A percentile compares a stretch with the other conserved stretches of the same genome.
Conservation (phyloP, 2,329 filamentous ascomycete species). For the Ophiostoma tasmaniense region DNA sequence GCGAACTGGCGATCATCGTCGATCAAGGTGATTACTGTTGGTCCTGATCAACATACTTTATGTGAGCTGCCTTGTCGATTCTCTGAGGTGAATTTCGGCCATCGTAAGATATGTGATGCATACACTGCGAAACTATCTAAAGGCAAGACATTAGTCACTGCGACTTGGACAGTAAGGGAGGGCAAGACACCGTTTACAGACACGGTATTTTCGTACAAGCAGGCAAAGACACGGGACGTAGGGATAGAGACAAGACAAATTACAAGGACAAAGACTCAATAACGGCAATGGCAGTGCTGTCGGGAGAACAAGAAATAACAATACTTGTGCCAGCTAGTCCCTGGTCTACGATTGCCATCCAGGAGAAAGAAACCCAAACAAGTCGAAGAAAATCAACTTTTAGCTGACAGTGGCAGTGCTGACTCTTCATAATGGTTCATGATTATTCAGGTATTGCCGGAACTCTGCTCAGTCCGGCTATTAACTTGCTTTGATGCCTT, state of each 20-base stretch:
- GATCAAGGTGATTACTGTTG: not conserved
- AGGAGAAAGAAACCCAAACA: not conserved
- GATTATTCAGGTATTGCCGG: not conserved
- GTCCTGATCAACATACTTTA: slow-evolving; percentile 5
- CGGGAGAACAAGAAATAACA: not conserved
- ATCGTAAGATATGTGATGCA: not conserved
- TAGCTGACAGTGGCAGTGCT: not conserved
- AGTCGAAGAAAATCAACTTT: not conserved
- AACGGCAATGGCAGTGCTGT: not conserved
- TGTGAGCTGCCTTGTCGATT: not conserved
- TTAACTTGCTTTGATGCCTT: not conserved
- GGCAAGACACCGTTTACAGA: not conserved
- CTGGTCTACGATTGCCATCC: not conserved
- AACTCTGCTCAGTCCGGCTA: not conserved
- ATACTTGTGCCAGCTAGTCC: not conserved
- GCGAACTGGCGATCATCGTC: not conserved
- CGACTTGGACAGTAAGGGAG: not conserved
- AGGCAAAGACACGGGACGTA: not conserved
- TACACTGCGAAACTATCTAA: too few relatives aligned
- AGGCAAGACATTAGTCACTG: not conserved
- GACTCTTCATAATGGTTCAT: not conserved
- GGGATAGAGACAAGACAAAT: not conserved
- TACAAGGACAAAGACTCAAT: not conserved
- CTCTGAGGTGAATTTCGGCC: not conserved
- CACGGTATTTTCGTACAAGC: too few relatives aligned